Evolutionary conservation across 345 rosid genomes (phyloP).

Genomic region (Ceriops decandra): DNA sequence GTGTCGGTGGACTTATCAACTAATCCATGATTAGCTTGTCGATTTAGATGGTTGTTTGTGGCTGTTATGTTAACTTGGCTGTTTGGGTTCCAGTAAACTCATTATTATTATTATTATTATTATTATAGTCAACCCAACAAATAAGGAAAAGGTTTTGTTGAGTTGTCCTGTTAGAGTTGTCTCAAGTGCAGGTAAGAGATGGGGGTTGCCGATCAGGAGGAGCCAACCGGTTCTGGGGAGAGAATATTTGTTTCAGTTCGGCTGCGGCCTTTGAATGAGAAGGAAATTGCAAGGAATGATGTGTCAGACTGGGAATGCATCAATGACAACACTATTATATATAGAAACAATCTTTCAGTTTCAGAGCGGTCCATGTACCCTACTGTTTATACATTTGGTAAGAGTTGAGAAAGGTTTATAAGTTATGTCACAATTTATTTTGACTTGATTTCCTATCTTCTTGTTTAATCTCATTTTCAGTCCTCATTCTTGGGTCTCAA

Average conservation of each 20-base stretch:
- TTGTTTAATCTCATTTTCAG: neutral
- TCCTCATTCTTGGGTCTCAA: neutral
- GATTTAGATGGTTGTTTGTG: conserved; percentile 31
- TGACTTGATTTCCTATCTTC: conserved; percentile 4
- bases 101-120: too few relatives aligned
- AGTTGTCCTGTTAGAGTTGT: neutral
- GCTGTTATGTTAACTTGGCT: conserved; percentile 32
- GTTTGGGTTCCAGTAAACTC: conserved; percentile 13
- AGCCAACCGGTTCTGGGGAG: conserved; percentile 48
- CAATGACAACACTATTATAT: conserved; percentile 59
- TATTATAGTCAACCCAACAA: conserved; percentile 10
- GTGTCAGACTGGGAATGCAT: conserved; percentile 93
- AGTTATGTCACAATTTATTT: neutral
- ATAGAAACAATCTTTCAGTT: conserved; percentile 63
- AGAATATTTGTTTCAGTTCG: conserved; percentile 82
- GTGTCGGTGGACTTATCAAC: conserved; percentile 32
- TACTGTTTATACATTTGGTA: conserved; percentile 82
- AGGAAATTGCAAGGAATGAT: conserved; percentile 66
- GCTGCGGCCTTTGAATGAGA: conserved; percentile 77
- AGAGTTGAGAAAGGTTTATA: conserved; percentile 15
- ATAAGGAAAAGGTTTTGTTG: conserved; percentile 13
- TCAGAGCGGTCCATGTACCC: conserved; percentile 94
- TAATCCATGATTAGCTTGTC: conserved; percentile 44
- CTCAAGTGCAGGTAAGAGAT: conserved; percentile 34
- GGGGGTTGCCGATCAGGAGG: conserved; percentile 50